Conservation (phyloP, 345 rosid genomes). For the Mangifera indica region DNA sequence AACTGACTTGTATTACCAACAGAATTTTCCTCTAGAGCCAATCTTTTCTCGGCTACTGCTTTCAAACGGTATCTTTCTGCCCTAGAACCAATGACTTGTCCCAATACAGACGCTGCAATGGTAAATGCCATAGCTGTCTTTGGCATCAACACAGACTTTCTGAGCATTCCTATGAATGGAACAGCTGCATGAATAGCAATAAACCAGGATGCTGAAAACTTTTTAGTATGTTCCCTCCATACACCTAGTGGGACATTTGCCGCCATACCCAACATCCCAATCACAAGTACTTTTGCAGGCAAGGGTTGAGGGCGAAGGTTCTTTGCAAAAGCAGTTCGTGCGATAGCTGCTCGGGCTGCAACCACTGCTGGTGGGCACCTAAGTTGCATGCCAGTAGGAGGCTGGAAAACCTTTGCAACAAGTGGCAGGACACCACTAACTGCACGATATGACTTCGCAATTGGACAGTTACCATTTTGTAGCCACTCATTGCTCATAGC, state of each 20-base stretch:
- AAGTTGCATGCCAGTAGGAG: constrained; percentile 67
- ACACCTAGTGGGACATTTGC: constrained; percentile 85
- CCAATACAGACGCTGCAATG: constrained; percentile 79
- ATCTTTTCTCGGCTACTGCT: constrained; percentile 44
- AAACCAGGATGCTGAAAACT: constrained; percentile 86
- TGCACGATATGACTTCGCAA: constrained; percentile 86
- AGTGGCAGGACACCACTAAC: constrained; percentile 79
- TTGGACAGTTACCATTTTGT: constrained; percentile 84
- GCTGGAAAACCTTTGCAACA: constrained; percentile 75
- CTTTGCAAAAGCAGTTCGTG: constrained; percentile 83
- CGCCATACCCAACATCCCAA: constrained; percentile 95
- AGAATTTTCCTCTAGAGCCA: constrained; percentile 21
- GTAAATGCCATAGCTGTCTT: constrained; percentile 93
- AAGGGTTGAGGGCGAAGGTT: constrained; percentile 93
- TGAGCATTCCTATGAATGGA: constrained; percentile 87
- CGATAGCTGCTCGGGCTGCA: constrained; percentile 86
- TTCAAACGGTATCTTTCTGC: constrained; percentile 82
- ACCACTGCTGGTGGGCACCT: constrained; percentile 81
- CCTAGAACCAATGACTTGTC: constrained; percentile 96
- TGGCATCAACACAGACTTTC: constrained; percentile 92
- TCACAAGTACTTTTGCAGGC: constrained; percentile 72
- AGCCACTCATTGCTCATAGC: constrained; percentile 85
- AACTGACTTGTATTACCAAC: constrained; percentile 24
- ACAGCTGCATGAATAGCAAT: constrained; percentile 92
- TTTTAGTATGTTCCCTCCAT: constrained; percentile 93